A percentile compares a stretch with the other conserved stretches of the same genome.
These are phyloP conservation scores for Penicillium psychrofluorescens DNA, from an alignment of 495 filamentous ascomycete species.

Conservation along the genomic window DNA sequence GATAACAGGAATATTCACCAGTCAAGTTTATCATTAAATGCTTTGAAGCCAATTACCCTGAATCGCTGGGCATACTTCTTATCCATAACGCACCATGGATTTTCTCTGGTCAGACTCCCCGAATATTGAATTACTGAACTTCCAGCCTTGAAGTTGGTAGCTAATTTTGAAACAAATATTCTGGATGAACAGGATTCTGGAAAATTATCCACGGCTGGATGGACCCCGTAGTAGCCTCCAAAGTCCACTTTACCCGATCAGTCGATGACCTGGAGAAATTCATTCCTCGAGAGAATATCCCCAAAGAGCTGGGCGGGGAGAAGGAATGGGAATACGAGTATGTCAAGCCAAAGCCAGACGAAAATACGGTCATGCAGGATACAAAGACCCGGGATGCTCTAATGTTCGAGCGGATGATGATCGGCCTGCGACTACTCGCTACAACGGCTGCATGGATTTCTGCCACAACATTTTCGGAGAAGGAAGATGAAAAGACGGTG, in stretches of 20 bases:
- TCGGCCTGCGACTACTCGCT: conserved; percentile 61
- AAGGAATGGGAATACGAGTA: conserved; percentile 79
- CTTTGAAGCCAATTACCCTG: conserved; percentile 96
- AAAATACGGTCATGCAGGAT: conserved; percentile 67
- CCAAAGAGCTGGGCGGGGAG: conserved; percentile 69
- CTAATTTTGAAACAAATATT: too few species aligned
- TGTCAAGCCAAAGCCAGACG: conserved; percentile 62
- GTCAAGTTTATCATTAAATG: conserved; percentile 97
- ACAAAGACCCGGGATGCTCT: conserved; percentile 51
- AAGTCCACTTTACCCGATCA: conserved; percentile 86
- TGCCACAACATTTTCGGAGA: conserved; percentile 20
- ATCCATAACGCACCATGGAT: conserved; percentile 95
- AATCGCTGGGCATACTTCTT: conserved; percentile 74
- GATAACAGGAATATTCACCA: conserved; percentile 74
- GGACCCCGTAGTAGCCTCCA: conserved; percentile 88
- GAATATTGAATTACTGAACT: too few species aligned
- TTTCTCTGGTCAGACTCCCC: conserved; percentile 60
- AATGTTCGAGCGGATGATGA: conserved; percentile 44
- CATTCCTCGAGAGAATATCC: conserved; percentile 60
- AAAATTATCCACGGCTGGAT: conserved; percentile 89
- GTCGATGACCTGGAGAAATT: conserved; percentile 69
- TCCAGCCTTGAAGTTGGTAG: too few species aligned
- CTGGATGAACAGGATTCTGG: conserved; percentile 52
- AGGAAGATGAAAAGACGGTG: conserved; percentile 15
- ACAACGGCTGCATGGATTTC: conserved; percentile 62